Base-by-base conservation (phyloP, 108 stramenopile species). In the Skeletonema marinoi region DNA sequence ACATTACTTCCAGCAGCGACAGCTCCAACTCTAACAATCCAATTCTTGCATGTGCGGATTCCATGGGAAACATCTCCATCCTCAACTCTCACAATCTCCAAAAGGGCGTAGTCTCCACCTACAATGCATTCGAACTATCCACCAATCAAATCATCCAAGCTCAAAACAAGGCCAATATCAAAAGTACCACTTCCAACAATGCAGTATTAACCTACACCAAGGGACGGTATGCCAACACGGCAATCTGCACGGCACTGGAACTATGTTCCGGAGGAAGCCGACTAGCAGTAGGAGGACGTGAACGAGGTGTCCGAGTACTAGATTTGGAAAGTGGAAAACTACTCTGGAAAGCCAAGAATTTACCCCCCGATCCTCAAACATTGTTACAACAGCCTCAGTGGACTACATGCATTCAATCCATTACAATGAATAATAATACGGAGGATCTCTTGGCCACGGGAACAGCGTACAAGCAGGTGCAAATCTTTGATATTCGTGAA, bases 361-460 rank as follows among this genome's bases (percentile, higher is more conserved):
- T 93, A 48, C 86, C 91, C 39, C 90, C 94, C 7, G 90, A 95
- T 86, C 90, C 91, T 17, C 92, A 90, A 82, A 95, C 94, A 19
- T 74, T 95, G 19, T 68, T 95, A 5, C 92, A 91, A 70, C 89
- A 90, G 62, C 92, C 88, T 6, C 79, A 92, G 25, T 95, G 94
- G 94, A 86, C 94, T 33, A 85, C 91, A 0, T 68, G 89, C 5
- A 70, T 95, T 21, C 70, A 74, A 48, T 93, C 90, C 63, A 63
- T 91, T 29, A 32, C 80, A 21, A 59, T 66, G 32, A 66, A 67
- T 51, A 65, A 70, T 2, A 58, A 63, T 13, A n/a, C n/a, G n/a
- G 71, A 70, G 17, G 80, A 84, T 68, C 65, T 86, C 3, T 68
- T 95, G 72, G 90, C 90, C 2, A 84, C 85, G 6, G 94, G 94